Evolutionary conservation across 805 yeast genomes (phyloP), one percentile per base, ranked within the genome.

Genomic region (Metschnikowia bowlesiae): DNA sequence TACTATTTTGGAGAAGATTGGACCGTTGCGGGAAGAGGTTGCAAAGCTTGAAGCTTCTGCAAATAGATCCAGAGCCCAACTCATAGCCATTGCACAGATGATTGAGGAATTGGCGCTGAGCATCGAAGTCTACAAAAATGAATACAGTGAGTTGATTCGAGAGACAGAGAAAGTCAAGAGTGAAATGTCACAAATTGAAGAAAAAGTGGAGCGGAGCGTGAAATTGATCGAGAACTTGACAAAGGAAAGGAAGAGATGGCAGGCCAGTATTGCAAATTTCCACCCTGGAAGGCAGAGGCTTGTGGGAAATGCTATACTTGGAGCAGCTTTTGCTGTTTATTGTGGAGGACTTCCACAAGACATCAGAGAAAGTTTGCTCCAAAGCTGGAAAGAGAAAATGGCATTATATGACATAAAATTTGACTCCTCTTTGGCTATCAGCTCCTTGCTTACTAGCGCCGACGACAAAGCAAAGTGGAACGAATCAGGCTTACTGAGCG

Each of bases 21-120:
- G 81, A 0, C 98, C 98, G 0, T 66, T 92, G 57, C 71, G 83
- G 49, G 72, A 72, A 5, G 96, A 90, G 57, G 87, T 89, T 3
- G 59, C 58, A 7, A 60, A 54, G 4, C 71, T 92, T 8, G 92
- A 90, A 61, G 62, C 62, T 1, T 83, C 81, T 26, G 79, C 90
- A 0, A 62, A 68, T 7, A 82, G 80, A 53, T 85, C 91, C 0
- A 76, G 75, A 56, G 85, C 87, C 1, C 84, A 88, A 57, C 73
- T 87, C 8, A 70, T 76, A 26, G 97, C 96, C 0, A 84, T 90
- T 34, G 83, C 83, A 39, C 85, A 87, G 48, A 88, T 91, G 96
- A 84, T 91, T 31, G 63, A 57, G 0, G 97, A 91, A 58, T 69
- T 89, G 26, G 84, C 86, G 55, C 73, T 65, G 8, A 83, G 85